phyloP scores from a whole-genome alignment of 345 rosid species.

The Citrus maxima region DNA sequence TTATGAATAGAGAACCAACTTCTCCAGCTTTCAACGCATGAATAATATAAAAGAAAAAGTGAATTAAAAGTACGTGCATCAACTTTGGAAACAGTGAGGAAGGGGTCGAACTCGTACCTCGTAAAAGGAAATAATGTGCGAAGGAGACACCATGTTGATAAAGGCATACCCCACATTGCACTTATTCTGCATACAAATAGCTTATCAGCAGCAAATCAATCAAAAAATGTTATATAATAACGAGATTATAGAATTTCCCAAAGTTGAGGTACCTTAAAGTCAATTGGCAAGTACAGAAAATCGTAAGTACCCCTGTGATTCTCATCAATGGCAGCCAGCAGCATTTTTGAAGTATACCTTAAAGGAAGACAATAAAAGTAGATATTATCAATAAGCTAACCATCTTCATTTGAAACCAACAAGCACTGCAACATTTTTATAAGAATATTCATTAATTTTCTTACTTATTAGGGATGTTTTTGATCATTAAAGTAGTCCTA shows the following conservation, averaged over 20 bases:
- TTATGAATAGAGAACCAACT: neutral
- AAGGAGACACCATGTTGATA: constrained; percentile 85
- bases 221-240: constrained; percentile 4
- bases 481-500: constrained; percentile 89
- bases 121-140: constrained; percentile 80
- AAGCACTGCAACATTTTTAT: neutral
- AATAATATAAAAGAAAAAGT: neutral
- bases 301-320: constrained; percentile 81
- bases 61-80: neutral
- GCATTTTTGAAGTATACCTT: constrained; percentile 97
- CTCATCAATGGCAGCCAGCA: constrained; percentile 90
- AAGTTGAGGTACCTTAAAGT: constrained; percentile 62
- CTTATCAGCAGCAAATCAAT: constrained; percentile 15
- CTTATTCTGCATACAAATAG: constrained; percentile 68
- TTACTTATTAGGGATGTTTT: constrained; percentile 96
- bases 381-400: constrained; percentile 9
- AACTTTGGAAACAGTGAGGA: neutral
- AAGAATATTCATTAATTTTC: constrained; percentile 15
- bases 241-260: neutral
- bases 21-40: neutral
- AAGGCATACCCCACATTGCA: constrained; percentile 98
- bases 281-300: constrained; percentile 90
- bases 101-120: constrained; percentile 44
- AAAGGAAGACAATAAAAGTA: constrained; percentile 15
- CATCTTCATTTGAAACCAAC: neutral